Evolutionary conservation across 2,329 filamentous ascomycete genomes (phyloP), one percentile per base, ranked within the genome.

Genomic region (Rugonectria rugulosa): DNA sequence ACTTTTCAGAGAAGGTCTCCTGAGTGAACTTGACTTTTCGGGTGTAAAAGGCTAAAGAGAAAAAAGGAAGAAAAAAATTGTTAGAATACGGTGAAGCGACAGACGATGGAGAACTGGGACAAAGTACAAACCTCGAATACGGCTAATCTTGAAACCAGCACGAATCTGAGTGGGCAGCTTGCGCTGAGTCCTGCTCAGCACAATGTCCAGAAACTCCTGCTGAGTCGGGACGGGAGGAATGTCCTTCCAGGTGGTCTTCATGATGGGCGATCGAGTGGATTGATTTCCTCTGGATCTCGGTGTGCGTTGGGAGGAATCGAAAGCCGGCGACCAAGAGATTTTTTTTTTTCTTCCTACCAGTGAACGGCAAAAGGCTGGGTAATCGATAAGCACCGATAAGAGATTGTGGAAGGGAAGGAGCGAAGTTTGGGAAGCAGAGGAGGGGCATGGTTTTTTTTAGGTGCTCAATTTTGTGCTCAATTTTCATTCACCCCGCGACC

Each of bases 11-110:
- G 76, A 97, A 97, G 36, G 94, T 98, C 79, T 99, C 95, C 72
- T 94, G 89, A 6, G 95, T 97, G 78, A 92, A 99, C 78, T 98
- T 98, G 83, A 97, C 93, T 79, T 98, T 98, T 74, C 95, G 84
- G 40, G 94, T 97, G 77, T 98, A 98, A 79, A 98, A 98, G 44
- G 86, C 89, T 88, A 64, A 6, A 15, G 15, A 17, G 37, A 23
- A 5, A 17, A 17, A 29, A 21, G n/a, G 53, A 65, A n/a, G n/a
- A 17, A 6, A 3, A 5, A 11, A 15, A 34, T 40, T 7, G 23
- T 36, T 14, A 44, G 48, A n/a, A 40, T 32, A 45, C 37, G 37
- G 46, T 24, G 23, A 38, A 32, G 42, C 50, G 42, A 37, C 14
- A 38, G 23, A 37, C 34, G 46, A 17, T 24, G 24, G 26, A 31